phyloP scores from a whole-genome alignment of 2,329 filamentous ascomycete genomes.

The Acrocalymma vagum region DNA sequence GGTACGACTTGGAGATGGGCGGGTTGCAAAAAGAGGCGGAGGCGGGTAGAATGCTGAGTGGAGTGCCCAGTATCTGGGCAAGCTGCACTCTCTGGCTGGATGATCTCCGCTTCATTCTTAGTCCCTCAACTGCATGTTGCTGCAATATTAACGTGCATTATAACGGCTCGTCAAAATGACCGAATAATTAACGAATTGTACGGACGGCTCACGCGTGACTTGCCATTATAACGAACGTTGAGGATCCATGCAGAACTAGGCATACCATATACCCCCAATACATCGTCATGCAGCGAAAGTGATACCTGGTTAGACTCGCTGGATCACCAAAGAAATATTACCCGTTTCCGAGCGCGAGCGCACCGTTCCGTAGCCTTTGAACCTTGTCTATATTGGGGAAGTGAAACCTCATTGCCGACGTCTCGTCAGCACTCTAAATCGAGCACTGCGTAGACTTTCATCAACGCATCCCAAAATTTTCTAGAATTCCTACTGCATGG shows the following conservation, averaged over 20 bases:
- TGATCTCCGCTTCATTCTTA: too few species aligned
- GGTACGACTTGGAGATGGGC: too few species aligned
- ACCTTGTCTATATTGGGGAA: slow-evolving; percentile 14
- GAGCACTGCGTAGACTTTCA: slow-evolving; percentile 12
- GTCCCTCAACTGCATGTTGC: slow-evolving; percentile 16
- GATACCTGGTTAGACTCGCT: slow-evolving; percentile 4
- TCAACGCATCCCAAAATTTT: too few species aligned
- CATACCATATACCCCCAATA: slow-evolving; percentile 13
- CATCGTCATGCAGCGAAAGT: slow-evolving; percentile 13
- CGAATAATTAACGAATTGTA: slow-evolving; percentile 15
- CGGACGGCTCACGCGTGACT: slow-evolving; percentile 13
- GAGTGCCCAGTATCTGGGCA: too few species aligned
- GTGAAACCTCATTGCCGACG: slow-evolving; percentile 8
- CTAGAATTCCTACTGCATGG: too few species aligned
- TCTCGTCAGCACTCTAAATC: slow-evolving; percentile 23
- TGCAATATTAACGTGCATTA: slow-evolving; percentile 16
- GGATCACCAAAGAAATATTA: slow-evolving; percentile 11
- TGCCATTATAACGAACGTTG: slow-evolving; percentile 15
- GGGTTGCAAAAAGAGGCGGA: too few species aligned
- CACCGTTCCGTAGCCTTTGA: slow-evolving; percentile 23
- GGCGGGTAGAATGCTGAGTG: too few species aligned
- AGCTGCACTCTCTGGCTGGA: too few species aligned
- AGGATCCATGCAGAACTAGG: slow-evolving; percentile 11
- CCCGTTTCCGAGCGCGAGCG: slow-evolving; percentile 20
- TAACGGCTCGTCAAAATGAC: slow-evolving; percentile 5